Evolutionary conservation across 2,329 filamentous ascomycete genomes (phyloP), one percentile per base, ranked within the genome.

Genomic region (Epichloe hybrida): DNA sequence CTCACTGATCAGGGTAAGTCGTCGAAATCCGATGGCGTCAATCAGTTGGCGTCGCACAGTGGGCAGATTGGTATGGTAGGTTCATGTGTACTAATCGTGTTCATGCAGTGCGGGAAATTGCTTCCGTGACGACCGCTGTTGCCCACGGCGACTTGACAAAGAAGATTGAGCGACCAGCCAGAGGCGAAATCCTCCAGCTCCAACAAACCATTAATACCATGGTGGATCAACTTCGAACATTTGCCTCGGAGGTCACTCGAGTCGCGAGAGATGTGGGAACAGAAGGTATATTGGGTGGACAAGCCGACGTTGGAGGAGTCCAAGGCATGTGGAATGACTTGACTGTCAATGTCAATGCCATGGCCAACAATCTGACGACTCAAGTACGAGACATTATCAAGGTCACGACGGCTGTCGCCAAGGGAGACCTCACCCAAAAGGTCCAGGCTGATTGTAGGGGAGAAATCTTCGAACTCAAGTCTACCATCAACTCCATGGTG

Each of bases 401-500:
- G 68, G 81, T 85, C 55, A 85, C 81, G 35, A 85, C 81, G 35
- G 81, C 81, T 54, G 81, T 85, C 57, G 81, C 81, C 59, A 83
- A 81, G 69, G 91, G 91, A 69, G 93, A 98, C 66, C 76, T 98
- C 60, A 96, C 90, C 47, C 91, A 95, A 68, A 96, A 96, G 68
- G 91, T 98, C 39, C 88, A 95, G 67, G 90, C 90, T 54, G 88
- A 88, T 62, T 91, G 86, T 69, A 86, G 83, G 72, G 94, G 86
- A 68, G 93, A 91, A 75, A 97, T 90, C 62, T 86, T 83, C 64
- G 88, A 87, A 72, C 84, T 98, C 63, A 98, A 98, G 70, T 90
- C 89, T 53, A 97, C 93, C 45, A 98, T 97, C 74, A 98, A 98
- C 70, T 93, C 87, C 65, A 98, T 98, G 91, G 91, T 98, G 58